Evolutionary conservation across 768 basidiomycete genomes (phyloP).

Genomic region (Leccinellum albellum): DNA sequence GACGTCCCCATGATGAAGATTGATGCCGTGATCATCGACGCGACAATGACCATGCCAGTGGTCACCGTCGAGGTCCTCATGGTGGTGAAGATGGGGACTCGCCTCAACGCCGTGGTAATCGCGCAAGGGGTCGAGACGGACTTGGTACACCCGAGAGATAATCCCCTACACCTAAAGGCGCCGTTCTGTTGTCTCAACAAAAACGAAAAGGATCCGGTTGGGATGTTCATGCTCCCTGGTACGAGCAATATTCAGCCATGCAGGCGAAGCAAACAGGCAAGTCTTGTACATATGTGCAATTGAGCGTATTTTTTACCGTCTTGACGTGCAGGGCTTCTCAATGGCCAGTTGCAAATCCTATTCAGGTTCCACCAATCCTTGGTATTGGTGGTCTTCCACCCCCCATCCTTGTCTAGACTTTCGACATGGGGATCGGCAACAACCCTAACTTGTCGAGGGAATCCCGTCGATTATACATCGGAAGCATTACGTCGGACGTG

Average conservation of each 20-base stretch:
- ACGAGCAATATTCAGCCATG: slow-evolving; percentile 90
- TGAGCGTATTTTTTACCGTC: slow-evolving; percentile 8
- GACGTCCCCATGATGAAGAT: slow-evolving; percentile 47
- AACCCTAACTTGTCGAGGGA: slow-evolving; percentile 89
- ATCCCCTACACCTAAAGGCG: slow-evolving; percentile 87
- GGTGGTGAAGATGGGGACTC: slow-evolving; percentile 42
- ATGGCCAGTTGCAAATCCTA: slow-evolving; percentile 89
- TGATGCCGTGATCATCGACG: slow-evolving; percentile 46
- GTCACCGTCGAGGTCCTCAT: slow-evolving; percentile 25
- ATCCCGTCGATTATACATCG: slow-evolving; percentile 95
- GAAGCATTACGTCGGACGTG: slow-evolving; percentile 91
- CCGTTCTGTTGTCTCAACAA: slow-evolving; percentile 76
- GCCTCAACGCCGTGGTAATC: slow-evolving; percentile 38
- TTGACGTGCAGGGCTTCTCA: slow-evolving; percentile 75
- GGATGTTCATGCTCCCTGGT: no score
- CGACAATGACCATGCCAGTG: no score
- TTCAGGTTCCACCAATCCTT: slow-evolving; percentile 78
- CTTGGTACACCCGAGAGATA: slow-evolving; percentile 71
- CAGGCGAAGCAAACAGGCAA: slow-evolving; percentile 98
- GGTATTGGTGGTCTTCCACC: slow-evolving; percentile 78
- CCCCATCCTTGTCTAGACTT: slow-evolving; percentile 77
- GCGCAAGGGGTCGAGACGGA: slow-evolving; percentile 44
- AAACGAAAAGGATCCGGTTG: slow-evolving; percentile 89
- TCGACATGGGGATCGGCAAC: slow-evolving; percentile 81
- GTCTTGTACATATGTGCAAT: slow-evolving; percentile 9